These are phyloP conservation scores for Fistulifera pelliculosa DNA, from an alignment of 108 stramenopile genomes.

Conservation along the genomic window DNA sequence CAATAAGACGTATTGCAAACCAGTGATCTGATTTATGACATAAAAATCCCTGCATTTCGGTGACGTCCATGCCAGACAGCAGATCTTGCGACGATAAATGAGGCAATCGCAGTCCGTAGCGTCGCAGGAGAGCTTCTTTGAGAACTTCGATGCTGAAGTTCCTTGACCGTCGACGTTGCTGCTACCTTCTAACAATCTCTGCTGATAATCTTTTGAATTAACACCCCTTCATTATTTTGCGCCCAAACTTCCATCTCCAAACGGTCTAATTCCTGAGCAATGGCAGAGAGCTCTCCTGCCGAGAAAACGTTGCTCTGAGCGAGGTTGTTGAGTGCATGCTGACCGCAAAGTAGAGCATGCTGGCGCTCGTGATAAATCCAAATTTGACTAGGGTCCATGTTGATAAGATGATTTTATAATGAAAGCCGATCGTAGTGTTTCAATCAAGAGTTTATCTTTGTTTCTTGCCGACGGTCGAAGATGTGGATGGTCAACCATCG, in stretches of 20 bases:
- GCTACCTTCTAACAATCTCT: slow-evolving; percentile 55
- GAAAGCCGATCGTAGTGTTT: no score
- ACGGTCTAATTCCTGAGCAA: slow-evolving; percentile 74
- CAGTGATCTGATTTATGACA: slow-evolving; percentile 69
- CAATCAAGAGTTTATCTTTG: no score
- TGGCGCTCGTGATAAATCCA: slow-evolving; percentile 92
- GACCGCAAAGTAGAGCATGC: slow-evolving; percentile 78
- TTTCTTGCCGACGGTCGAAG: no score
- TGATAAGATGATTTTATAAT: no score
- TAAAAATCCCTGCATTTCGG: slow-evolving; percentile 67
- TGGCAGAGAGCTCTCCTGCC: slow-evolving; percentile 56
- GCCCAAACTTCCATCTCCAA: slow-evolving; percentile 61
- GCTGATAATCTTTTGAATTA: slow-evolving; percentile 58
- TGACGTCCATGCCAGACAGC: slow-evolving; percentile 29
- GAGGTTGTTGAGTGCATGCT: slow-evolving; percentile 89
- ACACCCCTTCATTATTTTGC: slow-evolving; percentile 44
- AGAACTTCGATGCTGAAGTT: slow-evolving; percentile 79
- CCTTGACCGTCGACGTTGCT: slow-evolving; percentile 73
- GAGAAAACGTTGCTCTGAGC: slow-evolving; percentile 60
- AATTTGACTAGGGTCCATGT: slow-evolving; percentile 2
- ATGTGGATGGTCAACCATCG: no score
- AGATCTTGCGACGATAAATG: slow-evolving; percentile 9
- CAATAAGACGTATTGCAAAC: slow-evolving; percentile 85
- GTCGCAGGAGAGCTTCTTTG: slow-evolving; percentile 40
- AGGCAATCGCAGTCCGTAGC: slow-evolving; percentile 32